These are phyloP conservation scores for Lactarius quietus DNA, from an alignment of 768 basidiomycete species.

Conservation along the genomic window DNA sequence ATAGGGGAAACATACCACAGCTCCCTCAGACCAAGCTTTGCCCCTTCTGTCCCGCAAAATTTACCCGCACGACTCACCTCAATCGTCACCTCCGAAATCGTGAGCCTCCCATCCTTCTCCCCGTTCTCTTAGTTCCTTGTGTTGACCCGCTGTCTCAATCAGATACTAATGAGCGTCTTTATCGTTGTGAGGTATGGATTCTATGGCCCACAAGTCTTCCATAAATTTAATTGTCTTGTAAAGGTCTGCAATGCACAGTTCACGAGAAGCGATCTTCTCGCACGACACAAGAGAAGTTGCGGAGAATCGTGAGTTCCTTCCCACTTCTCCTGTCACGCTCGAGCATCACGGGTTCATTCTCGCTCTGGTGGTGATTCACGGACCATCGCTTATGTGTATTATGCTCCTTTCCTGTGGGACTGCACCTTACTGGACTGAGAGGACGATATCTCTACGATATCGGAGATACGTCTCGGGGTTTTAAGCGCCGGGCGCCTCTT, in stretches of 20 bases:
- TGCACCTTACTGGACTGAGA: background rate
- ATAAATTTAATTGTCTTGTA: constrained; percentile 5
- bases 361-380: background rate
- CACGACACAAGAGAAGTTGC: constrained; percentile 68
- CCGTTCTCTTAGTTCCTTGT: background rate
- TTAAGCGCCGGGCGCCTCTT: constrained; percentile 1
- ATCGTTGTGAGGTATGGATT: constrained; percentile 55
- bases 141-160: constrained; percentile 7
- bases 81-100: constrained; percentile 72
- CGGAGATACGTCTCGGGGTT: background rate
- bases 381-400: background rate
- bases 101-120: constrained; percentile 35
- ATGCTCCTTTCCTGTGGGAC: background rate
- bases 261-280: constrained; percentile 68
- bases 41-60: constrained; percentile 65
- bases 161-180: constrained; percentile 66
- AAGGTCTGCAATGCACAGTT: constrained; percentile 68
- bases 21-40: constrained; percentile 73
- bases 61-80: constrained; percentile 69
- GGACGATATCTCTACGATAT: background rate
- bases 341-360: background rate
- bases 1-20: constrained; percentile 62
- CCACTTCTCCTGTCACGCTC: constrained; percentile 6
- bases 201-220: constrained; percentile 8
- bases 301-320: constrained; percentile 55